Evolutionary conservation across 164 flowering plant species (phyloP), one percentile per base, ranked within the genome.

Genomic region (Chimonanthus praecox): DNA sequence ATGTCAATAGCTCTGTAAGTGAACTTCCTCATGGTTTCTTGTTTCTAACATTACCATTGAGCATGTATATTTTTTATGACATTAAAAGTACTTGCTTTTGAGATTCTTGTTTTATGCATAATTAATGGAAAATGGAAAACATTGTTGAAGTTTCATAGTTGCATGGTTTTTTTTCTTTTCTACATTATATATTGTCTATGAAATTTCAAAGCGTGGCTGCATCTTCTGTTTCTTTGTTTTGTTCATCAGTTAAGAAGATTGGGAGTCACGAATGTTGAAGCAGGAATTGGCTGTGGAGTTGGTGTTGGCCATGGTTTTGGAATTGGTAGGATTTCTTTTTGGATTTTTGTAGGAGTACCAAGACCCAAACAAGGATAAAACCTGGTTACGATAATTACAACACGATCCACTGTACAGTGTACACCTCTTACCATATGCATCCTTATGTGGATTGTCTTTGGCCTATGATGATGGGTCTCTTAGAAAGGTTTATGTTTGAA

Each of bases 281-380:
- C 87, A 6, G 97, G 99, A 68, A 75, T 94, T 77, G 97, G 98
- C 58, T 92, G 97, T 77, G 95, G 98, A 72, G 84, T 92, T 73
- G 99, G 98, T 71, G 79, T 94, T 82, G 97, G 99, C 67, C 97
- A 90, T 86, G 98, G 97, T 64, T 88, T 96, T 85, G 97, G 97
- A 83, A 83, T 85, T 76, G 98, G 99, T 96, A 89, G 70, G 92
- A 73, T 16, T 51, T 68, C 66, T 21, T 48, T 64, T 15, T 10
- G 60, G 64, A 21, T n/a, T 20, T 72, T 33, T 74, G 47, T 21
- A 50, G 4, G 10, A 49, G 45, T 75, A 64, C 44, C 11, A 18
- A 46, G 33, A 11, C 6, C 11, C 45, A 43, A 46, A 43, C 18
- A 45, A 8, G 48, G 46, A 64, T 68, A 10, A 45, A 54, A 54